Evolutionary conservation across 176 grass and related monocot genomes (phyloP).

Genomic region (Oryza rufipogon): DNA sequence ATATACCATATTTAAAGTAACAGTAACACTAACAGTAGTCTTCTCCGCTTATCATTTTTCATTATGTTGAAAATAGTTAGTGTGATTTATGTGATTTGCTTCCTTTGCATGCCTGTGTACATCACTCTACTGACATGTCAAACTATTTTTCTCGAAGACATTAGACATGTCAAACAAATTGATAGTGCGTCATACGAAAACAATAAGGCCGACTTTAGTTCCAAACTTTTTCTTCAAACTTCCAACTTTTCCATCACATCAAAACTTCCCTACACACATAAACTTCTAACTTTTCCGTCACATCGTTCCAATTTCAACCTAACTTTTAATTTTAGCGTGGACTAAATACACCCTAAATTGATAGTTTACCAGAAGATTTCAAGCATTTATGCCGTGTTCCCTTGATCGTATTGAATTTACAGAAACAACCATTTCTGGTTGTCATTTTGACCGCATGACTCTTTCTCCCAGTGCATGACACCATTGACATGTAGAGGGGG

Average conservation of each 20-base stretch:
- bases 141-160: background rate
- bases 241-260: too few relatives aligned
- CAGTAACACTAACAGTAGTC: background rate
- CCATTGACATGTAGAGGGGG: background rate
- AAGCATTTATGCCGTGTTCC: background rate
- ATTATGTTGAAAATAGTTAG: background rate
- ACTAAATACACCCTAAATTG: too few relatives aligned
- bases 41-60: background rate
- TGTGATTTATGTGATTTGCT: background rate
- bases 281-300: too few relatives aligned
- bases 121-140: background rate
- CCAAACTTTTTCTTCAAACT: too few relatives aligned
- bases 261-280: too few relatives aligned
- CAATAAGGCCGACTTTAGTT: too few relatives aligned
- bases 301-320: too few relatives aligned
- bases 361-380: background rate
- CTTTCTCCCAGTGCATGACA: background rate
- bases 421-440: conserved; percentile 16
- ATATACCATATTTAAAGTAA: background rate
- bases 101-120: background rate
- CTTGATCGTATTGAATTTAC: background rate
- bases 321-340: too few relatives aligned
- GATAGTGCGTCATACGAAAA: background rate
- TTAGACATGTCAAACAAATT: background rate
- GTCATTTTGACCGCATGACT: background rate